Percentiles rank a stretch among this genome's conserved stretches.
phyloP scores from a whole-genome alignment of 2,329 filamentous ascomycete species.

The Pezizomycotina sp. region DNA sequence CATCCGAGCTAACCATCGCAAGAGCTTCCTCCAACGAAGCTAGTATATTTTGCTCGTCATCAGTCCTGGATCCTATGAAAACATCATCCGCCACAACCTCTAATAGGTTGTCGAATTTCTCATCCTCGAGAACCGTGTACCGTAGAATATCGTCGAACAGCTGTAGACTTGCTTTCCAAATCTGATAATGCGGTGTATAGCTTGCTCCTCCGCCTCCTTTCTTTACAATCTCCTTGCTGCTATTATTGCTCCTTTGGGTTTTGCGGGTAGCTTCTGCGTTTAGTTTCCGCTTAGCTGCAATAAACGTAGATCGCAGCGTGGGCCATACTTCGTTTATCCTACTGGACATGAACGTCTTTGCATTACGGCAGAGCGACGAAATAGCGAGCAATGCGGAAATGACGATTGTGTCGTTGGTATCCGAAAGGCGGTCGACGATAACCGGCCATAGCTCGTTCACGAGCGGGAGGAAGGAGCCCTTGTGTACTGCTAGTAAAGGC shows the following conservation, averaged over 20 bases:
- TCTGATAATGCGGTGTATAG: constrained; percentile 30
- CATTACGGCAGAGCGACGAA: constrained; percentile 48
- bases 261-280: constrained; percentile 10
- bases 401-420: constrained; percentile 50
- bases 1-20: no score
- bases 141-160: constrained; percentile 46
- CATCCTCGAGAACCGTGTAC: constrained; percentile 48
- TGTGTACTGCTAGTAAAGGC: constrained; percentile 54
- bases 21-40: no score
- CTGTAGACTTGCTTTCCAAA: constrained; percentile 46
- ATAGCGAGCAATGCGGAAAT: constrained; percentile 56
- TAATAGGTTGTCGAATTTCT: constrained; percentile 55
- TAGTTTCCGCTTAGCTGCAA: constrained; percentile 17
- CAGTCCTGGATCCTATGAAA: no score
- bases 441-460: constrained; percentile 87
- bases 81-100: constrained; percentile 42
- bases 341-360: constrained; percentile 64
- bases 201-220: no score
- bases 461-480: constrained; percentile 71
- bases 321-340: constrained; percentile 61
- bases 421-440: constrained; percentile 49
- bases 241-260: constrained; percentile 17
- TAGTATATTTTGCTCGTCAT: no score
- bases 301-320: constrained; percentile 31
- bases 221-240: constrained; percentile 19